Evolutionary conservation across 306 rosid genomes (phyloP).

Genomic region (Trifolium dubium): DNA sequence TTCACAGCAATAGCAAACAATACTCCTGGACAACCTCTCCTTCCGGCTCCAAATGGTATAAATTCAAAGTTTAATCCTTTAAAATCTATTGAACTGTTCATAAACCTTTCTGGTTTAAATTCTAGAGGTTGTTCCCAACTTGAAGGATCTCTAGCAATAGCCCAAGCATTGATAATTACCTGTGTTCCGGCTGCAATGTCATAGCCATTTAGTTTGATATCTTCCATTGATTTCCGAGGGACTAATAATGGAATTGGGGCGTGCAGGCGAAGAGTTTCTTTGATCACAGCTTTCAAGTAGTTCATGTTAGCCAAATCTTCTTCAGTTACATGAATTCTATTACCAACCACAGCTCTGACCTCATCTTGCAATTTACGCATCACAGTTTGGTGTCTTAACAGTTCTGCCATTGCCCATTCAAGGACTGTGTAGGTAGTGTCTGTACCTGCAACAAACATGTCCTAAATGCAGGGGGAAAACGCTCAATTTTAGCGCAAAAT

Average conservation of each 20-base stretch:
- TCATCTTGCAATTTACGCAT: conserved; percentile 43
- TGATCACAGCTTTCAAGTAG: conserved; percentile 45
- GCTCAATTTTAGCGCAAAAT: too few relatives aligned
- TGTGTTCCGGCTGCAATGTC: conserved; percentile 31
- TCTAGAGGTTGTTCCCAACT: too few relatives aligned
- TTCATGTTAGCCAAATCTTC: conserved; percentile 37
- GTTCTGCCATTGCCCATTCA: conserved; percentile 46
- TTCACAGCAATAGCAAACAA: too few relatives aligned
- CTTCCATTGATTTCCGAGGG: conserved; percentile 29
- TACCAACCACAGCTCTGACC: conserved; percentile 32
- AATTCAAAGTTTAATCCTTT: too few relatives aligned
- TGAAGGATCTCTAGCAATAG: too few relatives aligned
- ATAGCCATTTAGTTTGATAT: conserved; percentile 31
- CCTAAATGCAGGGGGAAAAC: neutral
- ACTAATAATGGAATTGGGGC: conserved; percentile 5
- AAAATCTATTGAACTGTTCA: too few relatives aligned
- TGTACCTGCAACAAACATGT: conserved; percentile 26
- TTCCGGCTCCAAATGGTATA: too few relatives aligned
- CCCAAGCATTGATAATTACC: too few relatives aligned
- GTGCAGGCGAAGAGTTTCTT: conserved; percentile 38
- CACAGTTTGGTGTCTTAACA: neutral
- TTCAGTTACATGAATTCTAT: conserved; percentile 23
- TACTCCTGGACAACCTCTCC: too few relatives aligned
- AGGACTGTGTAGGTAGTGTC: conserved; percentile 32
- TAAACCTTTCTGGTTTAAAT: too few relatives aligned